Base-by-base conservation (phyloP, 495 filamentous ascomycete species). In the Penicillium fimorum region DNA sequence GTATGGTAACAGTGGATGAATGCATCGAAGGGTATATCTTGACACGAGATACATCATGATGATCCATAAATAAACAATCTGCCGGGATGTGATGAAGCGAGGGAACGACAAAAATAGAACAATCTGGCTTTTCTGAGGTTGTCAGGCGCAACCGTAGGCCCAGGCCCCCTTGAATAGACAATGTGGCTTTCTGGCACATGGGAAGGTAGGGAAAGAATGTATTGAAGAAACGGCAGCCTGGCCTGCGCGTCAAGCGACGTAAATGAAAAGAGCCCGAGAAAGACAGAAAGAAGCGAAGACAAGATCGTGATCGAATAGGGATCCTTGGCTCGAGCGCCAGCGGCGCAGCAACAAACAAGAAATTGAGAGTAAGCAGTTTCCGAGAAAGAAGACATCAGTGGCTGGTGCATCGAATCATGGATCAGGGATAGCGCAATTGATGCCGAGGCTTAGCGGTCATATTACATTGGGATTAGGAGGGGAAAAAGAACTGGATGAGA, bases 341-440 rank as follows among this genome's bases (percentile, higher is more conserved):
- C 24, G 45, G n/a, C 35, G 25, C 17, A 42, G 37, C 33, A 6
- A 29, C 10, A 12, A 9, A 8, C 25, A 22, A 17, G 25, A 45
- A 27, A 38, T n/a, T 37, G 37, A 2, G 22, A 33, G 57, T n/a
- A 49, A 55, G 38, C 38, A 47, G 37, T 25, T 13, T 24, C 33
- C 15, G 22, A 4, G 49, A 27, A 27, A 30, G 7, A 37, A 44
- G 43, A 43, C 27, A 56, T 48, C 46, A 45, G 64, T 63, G 57
- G 64, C 64, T 67, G 56, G 58, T 64, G 58, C 29, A 25, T 47
- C 62, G 46, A 67, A 65, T 63, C 59, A 60, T 2, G 25, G 43
- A 13, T 5, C 9, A 29, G n/a, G 47, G 50, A 61, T 56, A 56
- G 53, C 35, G 27, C 38, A 8, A 20, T 33, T 18, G 51, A 64